phyloP scores from a whole-genome alignment of 2,329 filamentous ascomycete genomes.

The Diplodia corticola region DNA sequence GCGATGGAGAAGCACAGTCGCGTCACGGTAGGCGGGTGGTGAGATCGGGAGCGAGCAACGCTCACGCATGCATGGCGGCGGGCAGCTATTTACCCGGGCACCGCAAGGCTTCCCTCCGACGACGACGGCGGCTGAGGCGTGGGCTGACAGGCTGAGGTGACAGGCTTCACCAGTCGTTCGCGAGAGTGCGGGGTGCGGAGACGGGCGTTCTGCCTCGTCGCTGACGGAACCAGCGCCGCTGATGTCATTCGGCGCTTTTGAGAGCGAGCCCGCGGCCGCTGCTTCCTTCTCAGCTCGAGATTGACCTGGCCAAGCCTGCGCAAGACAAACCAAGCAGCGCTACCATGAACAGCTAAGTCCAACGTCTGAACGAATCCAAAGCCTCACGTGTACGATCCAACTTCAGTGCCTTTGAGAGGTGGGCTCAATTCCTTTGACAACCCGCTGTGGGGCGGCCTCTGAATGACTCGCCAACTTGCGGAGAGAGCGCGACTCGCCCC shows the following conservation, averaged over 20 bases:
- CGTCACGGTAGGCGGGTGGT: neutral
- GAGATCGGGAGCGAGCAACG: neutral
- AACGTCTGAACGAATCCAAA: too few species aligned
- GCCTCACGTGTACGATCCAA: too few species aligned
- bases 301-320: neutral
- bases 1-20: too few species aligned
- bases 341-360: too few species aligned
- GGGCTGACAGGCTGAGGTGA: constrained; percentile 13
- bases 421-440: too few species aligned
- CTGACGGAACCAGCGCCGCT: neutral
- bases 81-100: neutral
- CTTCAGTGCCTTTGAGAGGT: too few species aligned
- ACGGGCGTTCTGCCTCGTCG: neutral
- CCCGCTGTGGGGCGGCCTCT: too few species aligned
- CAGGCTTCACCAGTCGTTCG: neutral
- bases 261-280: neutral
- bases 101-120: neutral
- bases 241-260: neutral
- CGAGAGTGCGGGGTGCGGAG: neutral
- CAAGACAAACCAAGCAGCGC: constrained; percentile 5
- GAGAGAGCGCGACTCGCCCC: neutral
- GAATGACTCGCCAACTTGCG: constrained; percentile 13
- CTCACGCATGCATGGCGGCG: neutral
- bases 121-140: constrained; percentile 1
- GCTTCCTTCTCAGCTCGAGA: neutral